Percentiles rank a stretch among this genome's conserved stretches.
These are phyloP conservation scores for Anthracocystis setariae DNA, from an alignment of 1,284 basidiomycete genomes.

Conservation along the genomic window DNA sequence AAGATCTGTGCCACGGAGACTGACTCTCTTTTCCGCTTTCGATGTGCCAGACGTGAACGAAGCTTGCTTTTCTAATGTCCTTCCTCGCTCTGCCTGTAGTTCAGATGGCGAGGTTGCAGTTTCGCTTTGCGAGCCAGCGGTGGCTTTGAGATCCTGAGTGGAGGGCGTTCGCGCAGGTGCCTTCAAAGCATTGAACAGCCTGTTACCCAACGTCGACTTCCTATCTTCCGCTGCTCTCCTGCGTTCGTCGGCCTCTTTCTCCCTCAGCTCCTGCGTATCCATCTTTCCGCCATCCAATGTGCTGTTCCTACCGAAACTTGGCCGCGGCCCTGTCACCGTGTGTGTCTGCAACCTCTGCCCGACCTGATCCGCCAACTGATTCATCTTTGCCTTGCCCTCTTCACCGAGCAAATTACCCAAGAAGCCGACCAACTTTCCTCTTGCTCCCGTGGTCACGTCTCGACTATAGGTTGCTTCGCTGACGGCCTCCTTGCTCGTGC, in stretches of 20 bases:
- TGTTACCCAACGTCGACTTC: constrained; percentile 46
- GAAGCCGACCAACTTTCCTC: constrained; percentile 64
- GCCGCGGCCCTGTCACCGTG: constrained; percentile 62
- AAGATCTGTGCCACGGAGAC: constrained; percentile 48
- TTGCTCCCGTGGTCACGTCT: constrained; percentile 61
- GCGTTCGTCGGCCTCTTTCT: constrained; percentile 48
- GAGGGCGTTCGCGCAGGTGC: constrained; percentile 30
- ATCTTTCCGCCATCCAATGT: constrained; percentile 50
- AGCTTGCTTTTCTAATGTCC: constrained; percentile 29
- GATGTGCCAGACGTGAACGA: not conserved
- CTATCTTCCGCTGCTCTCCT: constrained; percentile 31
- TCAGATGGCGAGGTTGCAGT: constrained; percentile 5
- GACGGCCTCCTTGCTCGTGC: constrained; percentile 50
- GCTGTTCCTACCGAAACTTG: constrained; percentile 57
- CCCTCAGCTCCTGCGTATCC: constrained; percentile 49
- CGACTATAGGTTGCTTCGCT: constrained; percentile 61
- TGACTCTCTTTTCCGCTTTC: constrained; percentile 36
- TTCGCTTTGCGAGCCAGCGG: constrained; percentile 3
- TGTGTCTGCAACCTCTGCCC: constrained; percentile 63
- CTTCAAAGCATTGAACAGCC: constrained; percentile 47
- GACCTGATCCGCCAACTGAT: constrained; percentile 63
- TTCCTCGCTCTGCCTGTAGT: constrained; percentile 19
- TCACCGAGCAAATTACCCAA: constrained; percentile 65
- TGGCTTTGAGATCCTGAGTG: constrained; percentile 26
- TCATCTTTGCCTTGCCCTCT: constrained; percentile 65